phyloP scores from a whole-genome alignment of 208 protist genomes.

The Crithidia sp. region DNA sequence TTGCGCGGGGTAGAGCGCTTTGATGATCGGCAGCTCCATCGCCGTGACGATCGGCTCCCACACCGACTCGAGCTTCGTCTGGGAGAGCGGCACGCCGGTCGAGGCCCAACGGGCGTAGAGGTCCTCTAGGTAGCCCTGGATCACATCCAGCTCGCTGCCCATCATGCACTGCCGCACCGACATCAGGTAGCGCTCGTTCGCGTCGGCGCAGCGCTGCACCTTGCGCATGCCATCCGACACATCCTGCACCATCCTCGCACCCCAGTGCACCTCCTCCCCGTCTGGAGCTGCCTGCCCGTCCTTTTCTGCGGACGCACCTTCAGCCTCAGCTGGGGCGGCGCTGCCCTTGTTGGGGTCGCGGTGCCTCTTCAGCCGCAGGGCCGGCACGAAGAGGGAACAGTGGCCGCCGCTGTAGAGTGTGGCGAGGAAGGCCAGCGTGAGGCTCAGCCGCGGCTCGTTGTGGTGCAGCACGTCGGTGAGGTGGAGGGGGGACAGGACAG shows the following conservation, averaged over 20 bases:
- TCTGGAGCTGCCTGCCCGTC: not conserved
- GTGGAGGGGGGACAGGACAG: slow-evolving; percentile 68
- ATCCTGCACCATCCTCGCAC: slow-evolving; percentile 71
- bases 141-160: slow-evolving; percentile 59
- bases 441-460: slow-evolving; percentile 60
- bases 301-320: not conserved
- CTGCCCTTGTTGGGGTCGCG: not conserved
- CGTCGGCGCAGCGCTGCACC: slow-evolving; percentile 60
- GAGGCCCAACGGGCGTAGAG: slow-evolving; percentile 57
- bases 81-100: slow-evolving; percentile 60
- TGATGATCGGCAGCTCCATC: slow-evolving; percentile 61
- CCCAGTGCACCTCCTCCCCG: slow-evolving; percentile 42
- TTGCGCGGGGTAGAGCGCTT: slow-evolving; percentile 71
- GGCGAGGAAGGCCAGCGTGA: slow-evolving; percentile 67
- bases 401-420: slow-evolving; percentile 78
- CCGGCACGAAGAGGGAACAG: slow-evolving; percentile 75
- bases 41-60: slow-evolving; percentile 53
- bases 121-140: slow-evolving; percentile 73
- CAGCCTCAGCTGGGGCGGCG: not conserved
- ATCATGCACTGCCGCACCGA: slow-evolving; percentile 65
- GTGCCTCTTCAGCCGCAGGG: not conserved
- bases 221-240: slow-evolving; percentile 65
- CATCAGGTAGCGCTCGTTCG: slow-evolving; percentile 71
- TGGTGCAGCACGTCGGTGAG: slow-evolving; percentile 65
- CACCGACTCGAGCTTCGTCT: slow-evolving; percentile 65